Evolutionary conservation across 306 rosid genomes (phyloP), one percentile per base, ranked within the genome.

Genomic region (Astragalus glycyphyllos): DNA sequence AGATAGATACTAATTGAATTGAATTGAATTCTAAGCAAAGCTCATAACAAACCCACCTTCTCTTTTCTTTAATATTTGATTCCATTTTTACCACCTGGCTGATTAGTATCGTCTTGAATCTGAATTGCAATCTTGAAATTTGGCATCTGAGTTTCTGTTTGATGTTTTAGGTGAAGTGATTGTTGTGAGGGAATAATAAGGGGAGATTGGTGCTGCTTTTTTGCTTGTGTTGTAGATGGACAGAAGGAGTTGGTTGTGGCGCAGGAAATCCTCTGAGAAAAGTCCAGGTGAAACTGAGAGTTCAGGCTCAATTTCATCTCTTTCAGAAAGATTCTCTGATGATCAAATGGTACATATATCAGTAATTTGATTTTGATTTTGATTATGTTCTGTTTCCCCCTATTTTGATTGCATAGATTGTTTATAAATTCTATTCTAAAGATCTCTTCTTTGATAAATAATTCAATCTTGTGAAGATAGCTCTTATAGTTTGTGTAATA

Each of bases 231-330:
- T 68, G 60, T 41, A 69, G 80, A 91, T 91, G 97, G 90, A 91
- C 78, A 56, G 90, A 44, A 71, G 88, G 76, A 91, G 92, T 73
- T 84, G 90, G 91, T 84, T 91, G 32, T 91, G 97, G 97, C 84
- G 90, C 32, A 82, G 89, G 76, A 91, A 88, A 75, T 88, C 96
- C 14, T 85, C 89, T 0, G 92, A 85, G 80, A 91, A 86, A 83
- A 86, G 89, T 75, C 86, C 84, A 0, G 92, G 90, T 8, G 92
- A 86, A 70, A 88, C 92, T 0, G 97, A 88, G 84, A 91, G 97
- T 80, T 84, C 89, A 0, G 90, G 92, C 42, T 88, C 97, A 11
- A 50, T 84, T 12, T 88, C 97, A 61, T 88, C 96, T 16, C 84
- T 78, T 17, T 90, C 92, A n/a, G 97, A 88, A 73, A 88, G 96